These are phyloP conservation scores for Crithidia thermophila DNA, from an alignment of 208 protist species.

Conservation along the genomic window DNA sequence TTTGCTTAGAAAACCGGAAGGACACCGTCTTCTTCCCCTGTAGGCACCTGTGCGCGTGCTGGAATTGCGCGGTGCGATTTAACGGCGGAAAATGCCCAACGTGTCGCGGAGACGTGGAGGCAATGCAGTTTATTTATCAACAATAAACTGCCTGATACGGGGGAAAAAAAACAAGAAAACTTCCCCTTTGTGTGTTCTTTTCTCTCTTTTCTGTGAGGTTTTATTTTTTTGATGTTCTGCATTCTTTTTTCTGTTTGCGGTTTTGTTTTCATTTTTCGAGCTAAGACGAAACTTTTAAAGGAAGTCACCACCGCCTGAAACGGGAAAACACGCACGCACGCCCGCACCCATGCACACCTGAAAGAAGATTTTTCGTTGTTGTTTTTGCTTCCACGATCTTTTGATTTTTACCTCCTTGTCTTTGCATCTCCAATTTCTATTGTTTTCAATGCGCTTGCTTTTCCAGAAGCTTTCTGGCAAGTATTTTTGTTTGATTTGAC, in stretches of 20 bases:
- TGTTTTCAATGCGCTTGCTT: no score
- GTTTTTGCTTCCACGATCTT: no score
- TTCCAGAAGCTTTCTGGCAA: no score
- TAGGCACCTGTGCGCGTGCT: constrained; percentile 73
- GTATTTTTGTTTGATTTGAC: no score
- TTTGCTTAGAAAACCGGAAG: constrained; percentile 61
- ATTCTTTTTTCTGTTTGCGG: not conserved
- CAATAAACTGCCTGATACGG: constrained; percentile 17
- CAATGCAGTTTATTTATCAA: constrained; percentile 63
- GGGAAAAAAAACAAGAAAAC: not conserved
- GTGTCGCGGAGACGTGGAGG: constrained; percentile 43
- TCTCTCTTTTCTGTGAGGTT: constrained; percentile 12
- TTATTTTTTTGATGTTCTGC: constrained; percentile 21
- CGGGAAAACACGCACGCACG: not conserved
- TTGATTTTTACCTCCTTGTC: no score
- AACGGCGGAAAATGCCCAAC: constrained; percentile 39
- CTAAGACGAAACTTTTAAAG: no score
- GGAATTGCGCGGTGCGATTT: constrained; percentile 54
- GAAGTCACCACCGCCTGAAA: not conserved
- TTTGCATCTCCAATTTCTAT: no score
- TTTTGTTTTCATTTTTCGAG: not conserved
- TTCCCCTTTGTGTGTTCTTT: not conserved
- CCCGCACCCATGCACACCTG: no score
- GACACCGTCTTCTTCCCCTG: constrained; percentile 79
- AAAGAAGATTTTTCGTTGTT: not conserved